These are phyloP conservation scores for Bombardia bombarda DNA, from an alignment of 495 filamentous ascomycete genomes.

Conservation along the genomic window DNA sequence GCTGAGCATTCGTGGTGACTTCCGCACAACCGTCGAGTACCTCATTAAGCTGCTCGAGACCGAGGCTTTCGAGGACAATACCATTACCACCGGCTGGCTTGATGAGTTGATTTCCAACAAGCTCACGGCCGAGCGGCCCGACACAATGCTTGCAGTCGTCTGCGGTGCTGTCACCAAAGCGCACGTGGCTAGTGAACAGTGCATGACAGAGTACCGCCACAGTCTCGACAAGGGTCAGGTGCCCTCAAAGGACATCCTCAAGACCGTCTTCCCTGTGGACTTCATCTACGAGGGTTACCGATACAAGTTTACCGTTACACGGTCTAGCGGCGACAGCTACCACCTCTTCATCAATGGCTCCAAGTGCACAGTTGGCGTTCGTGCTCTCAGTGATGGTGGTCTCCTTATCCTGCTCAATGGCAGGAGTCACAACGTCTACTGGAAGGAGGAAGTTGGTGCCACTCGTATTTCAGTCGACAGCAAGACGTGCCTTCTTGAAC, in stretches of 20 bases:
- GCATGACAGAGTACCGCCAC: conserved; percentile 75
- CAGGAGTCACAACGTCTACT: conserved; percentile 96
- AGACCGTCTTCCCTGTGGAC: conserved; percentile 95
- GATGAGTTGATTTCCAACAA: conserved; percentile 98
- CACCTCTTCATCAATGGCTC: conserved; percentile 99
- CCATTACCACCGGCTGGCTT: conserved; percentile 97
- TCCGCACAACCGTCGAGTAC: conserved; percentile 97
- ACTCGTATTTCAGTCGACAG: conserved; percentile 93
- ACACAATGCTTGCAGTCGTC: conserved; percentile 82
- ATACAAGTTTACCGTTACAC: conserved; percentile 97
- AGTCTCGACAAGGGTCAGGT: conserved; percentile 97
- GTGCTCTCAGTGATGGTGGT: conserved; percentile 88
- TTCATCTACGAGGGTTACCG: conserved; percentile 96
- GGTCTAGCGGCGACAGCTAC: conserved; percentile 89
- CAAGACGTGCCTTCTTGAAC: conserved; percentile 96
- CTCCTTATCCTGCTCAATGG: conserved; percentile 85
- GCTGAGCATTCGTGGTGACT: conserved; percentile 98
- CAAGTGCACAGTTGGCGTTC: conserved; percentile 88
- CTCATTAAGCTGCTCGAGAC: conserved; percentile 98
- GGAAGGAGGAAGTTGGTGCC: conserved; percentile 96
- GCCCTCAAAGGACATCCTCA: conserved; percentile 88
- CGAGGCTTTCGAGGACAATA: conserved; percentile 97
- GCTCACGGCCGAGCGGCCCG: conserved; percentile 91
- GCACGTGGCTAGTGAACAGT: conserved; percentile 82
- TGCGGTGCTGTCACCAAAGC: conserved; percentile 94